These are phyloP conservation scores for Mallotus japonicus DNA, from an alignment of 441 rosid genomes.

Conservation along the genomic window DNA sequence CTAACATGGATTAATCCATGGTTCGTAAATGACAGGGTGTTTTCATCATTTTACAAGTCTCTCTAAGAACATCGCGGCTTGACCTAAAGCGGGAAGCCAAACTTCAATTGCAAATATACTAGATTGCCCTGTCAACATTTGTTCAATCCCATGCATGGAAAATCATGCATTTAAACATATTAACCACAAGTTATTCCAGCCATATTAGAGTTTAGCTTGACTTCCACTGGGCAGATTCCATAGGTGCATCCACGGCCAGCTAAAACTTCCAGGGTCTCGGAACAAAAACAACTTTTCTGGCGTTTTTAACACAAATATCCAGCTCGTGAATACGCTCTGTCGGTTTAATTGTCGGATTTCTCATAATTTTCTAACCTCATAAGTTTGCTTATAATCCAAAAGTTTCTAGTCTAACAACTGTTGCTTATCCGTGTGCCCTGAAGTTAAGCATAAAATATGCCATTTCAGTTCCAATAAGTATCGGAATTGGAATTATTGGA, in stretches of 20 bases:
- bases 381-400: neutral
- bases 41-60: neutral
- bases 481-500: constrained; percentile 30
- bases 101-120: neutral
- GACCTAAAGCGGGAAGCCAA: neutral
- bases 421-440: neutral
- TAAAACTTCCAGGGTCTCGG: no score
- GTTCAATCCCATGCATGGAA: no score
- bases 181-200: no score
- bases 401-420: neutral
- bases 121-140: no score
- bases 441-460: no score
- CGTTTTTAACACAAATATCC: neutral
- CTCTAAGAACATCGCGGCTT: neutral
- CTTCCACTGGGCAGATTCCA: no score
- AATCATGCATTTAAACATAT: no score
- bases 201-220: no score
- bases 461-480: neutral
- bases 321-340: neutral
- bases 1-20: neutral
- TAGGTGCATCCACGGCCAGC: no score
- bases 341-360: neutral
- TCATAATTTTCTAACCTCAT: neutral
- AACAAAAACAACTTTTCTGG: neutral
- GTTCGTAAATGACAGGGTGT: neutral